These are phyloP conservation scores for Mesotaenium endlicherianum DNA, from an alignment of 139 green algal genomes.

Conservation along the genomic window DNA sequence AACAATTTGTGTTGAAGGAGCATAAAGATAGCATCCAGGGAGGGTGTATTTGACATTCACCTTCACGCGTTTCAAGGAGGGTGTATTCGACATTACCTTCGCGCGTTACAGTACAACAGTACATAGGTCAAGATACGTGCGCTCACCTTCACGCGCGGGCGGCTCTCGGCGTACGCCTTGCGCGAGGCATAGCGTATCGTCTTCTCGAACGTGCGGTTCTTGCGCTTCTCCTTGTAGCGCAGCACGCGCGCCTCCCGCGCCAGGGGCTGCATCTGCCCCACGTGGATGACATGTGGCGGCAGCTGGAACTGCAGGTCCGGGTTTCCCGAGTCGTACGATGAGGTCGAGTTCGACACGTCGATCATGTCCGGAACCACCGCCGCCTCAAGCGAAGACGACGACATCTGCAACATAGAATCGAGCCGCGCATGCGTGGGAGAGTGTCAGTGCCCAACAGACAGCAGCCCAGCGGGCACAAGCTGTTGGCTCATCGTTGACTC, in stretches of 20 bases:
- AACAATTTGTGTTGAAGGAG: too few relatives aligned
- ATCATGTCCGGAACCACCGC: slow-evolving; percentile 19
- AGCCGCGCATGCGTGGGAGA: too few relatives aligned
- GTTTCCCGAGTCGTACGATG: slow-evolving; percentile 3
- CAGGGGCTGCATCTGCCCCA: slow-evolving; percentile 28
- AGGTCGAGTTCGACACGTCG: slow-evolving; percentile 22
- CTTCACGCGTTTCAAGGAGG: too few relatives aligned
- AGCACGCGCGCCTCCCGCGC: slow-evolving; percentile 47
- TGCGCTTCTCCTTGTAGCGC: slow-evolving; percentile 74
- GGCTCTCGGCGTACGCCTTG: slow-evolving; percentile 83
- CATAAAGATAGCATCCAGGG: too few relatives aligned
- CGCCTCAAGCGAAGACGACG: slow-evolving; percentile 32
- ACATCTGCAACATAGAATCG: slow-evolving; percentile 42
- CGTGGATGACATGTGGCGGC: slow-evolving; percentile 16
- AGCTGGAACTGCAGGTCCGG: slow-evolving; percentile 28
- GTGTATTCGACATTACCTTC: too few relatives aligned
- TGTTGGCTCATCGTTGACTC: too few relatives aligned
- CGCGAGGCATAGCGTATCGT: slow-evolving; percentile 79
- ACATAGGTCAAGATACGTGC: neutral
- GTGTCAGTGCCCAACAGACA: too few relatives aligned
- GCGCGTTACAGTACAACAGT: too few relatives aligned
- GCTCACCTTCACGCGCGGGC: slow-evolving; percentile 75
- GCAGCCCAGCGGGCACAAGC: too few relatives aligned
- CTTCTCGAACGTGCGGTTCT: slow-evolving; percentile 77
- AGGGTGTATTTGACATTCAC: too few relatives aligned